Base-by-base conservation (phyloP, 306 rosid species). In the Lathyrus sativus region DNA sequence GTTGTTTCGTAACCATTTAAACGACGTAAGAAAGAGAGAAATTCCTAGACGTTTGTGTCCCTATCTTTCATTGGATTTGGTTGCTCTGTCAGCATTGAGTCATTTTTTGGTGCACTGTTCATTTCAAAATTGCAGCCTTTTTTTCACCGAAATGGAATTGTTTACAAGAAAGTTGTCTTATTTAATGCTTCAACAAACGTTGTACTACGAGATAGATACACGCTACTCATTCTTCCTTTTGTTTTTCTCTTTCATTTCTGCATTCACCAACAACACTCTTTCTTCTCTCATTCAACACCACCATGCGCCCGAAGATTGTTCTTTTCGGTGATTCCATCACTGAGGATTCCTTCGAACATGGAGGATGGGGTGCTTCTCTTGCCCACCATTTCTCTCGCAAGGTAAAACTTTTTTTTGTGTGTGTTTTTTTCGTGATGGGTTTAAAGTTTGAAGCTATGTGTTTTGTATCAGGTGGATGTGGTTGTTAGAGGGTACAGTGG, bases 241-340 rank as follows among this genome's bases (percentile, higher is more conserved):
- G n/a, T 8, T 58, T 22, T 48, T 48, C 24, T 67, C 37, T 59
- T 3, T 35, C 0, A 22, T 31, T 31, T 3, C 60, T 54, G 19
- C 18, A 43, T n/a, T 66, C 67, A 28, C 35, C 29, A 15, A 41
- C 41, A 19, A 24, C 4, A 10, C 65, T 3, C 44, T 19, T 19
- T n/a, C n/a, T 33, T 59, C 65, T 59, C 65, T 35, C n/a, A n/a
- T n/a, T n/a, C n/a, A n/a, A n/a, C n/a, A n/a, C 18, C 0, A 18
- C 2, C 70, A 86, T 83, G 80, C 84, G 98, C 79, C 91, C 92
- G 15, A 85, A 78, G 83, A 71, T 92, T 33, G 85, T 74, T 75
- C 96, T 92, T 28, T 87, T 87, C 24, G 98, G 98, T 65, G 98
- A 92, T 60, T 92, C 98, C 6, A 89, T 89, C 81, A 92, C 96